Base-by-base conservation (phyloP, 2,329 filamentous ascomycete genomes). In the Ambrosiella beaveri region DNA sequence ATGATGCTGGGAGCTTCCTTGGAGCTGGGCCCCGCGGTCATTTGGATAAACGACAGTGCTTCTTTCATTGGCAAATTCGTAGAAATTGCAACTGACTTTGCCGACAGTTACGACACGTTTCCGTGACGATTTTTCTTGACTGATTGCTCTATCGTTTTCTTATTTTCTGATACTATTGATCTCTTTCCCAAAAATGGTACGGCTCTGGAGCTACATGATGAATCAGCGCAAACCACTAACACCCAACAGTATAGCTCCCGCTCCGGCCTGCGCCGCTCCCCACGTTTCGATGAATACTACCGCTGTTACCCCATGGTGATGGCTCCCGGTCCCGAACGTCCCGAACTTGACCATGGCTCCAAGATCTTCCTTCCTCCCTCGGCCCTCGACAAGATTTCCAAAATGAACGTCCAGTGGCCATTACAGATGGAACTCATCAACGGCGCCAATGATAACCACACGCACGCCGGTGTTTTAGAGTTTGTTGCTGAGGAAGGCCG, bases 341-440 rank as follows among this genome's bases (percentile, higher is more conserved):
- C 87, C 56, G 85, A 90, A 64, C 83, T 95, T 62, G 97, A 97
- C 75, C 90, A 93, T 68, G 93, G 93, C 64, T 94, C 91, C 71
- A 98, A 98, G 75, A 91, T 98, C 65, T 88, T 98, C 68, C 82
- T 98, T 62, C 93, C 93, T n/a, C 86, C 93, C 0, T 95, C 89
- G 40, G 91, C 93, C 5, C 80, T 98, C 58, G 91, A 98, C 74
- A 98, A 96, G 71, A 86, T 98, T 64, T 96, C 93, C 13, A 81
- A 90, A 67, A 75, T 98, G 13, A 91, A 97, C 71, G 95, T 98
- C 62, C 90, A 94, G 68, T 98, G 95, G 75, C 93, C 93, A 7
- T 87, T 98, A 75, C 80, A 97, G 63, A 95, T 98, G 74, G 91
- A 98, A 78, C 77, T 98, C 63, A 86, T 88, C 65, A 98, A 97